Evolutionary conservation across 2,329 filamentous ascomycete genomes (phyloP).

Genomic region (Paracamarosporium sp.): DNA sequence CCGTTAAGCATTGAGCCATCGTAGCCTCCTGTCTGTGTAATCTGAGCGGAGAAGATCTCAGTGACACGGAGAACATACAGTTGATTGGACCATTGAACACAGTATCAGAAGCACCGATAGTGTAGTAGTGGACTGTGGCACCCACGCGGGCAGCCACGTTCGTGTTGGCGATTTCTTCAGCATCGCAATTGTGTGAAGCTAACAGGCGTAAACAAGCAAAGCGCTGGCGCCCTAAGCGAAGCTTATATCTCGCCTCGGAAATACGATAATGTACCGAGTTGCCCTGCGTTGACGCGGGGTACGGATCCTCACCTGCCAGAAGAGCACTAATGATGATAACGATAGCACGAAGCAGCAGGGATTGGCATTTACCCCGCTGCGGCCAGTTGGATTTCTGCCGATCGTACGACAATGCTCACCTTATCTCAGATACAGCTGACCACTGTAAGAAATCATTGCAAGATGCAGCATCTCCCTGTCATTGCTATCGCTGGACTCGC

Average conservation of each 20-base stretch:
- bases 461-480: not conserved
- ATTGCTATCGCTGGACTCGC: slow-evolving; percentile 2
- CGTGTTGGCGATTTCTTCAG: slow-evolving; percentile 9
- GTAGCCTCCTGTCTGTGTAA: slow-evolving; percentile 1
- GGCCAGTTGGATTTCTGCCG: no score
- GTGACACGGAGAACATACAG: not conserved
- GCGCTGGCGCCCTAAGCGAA: slow-evolving; percentile 3
- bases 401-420: no score
- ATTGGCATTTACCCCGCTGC: no score
- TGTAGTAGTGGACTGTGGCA: slow-evolving; percentile 11
- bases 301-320: no score
- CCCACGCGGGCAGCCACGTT: slow-evolving; percentile 13
- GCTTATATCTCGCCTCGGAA: no score
- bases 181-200: slow-evolving; percentile 5
- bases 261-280: no score
- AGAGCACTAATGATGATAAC: no score
- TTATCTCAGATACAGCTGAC: no score
- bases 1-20: slow-evolving; percentile 9
- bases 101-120: slow-evolving; percentile 27
- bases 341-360: no score
- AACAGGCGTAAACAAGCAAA: slow-evolving; percentile 12
- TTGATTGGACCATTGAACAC: slow-evolving; percentile 56
- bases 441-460: not conserved
- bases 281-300: no score
- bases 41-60: no score